phyloP scores from a whole-genome alignment of 2,329 filamentous ascomycete genomes.

The Nannizziopsis barbatae region DNA sequence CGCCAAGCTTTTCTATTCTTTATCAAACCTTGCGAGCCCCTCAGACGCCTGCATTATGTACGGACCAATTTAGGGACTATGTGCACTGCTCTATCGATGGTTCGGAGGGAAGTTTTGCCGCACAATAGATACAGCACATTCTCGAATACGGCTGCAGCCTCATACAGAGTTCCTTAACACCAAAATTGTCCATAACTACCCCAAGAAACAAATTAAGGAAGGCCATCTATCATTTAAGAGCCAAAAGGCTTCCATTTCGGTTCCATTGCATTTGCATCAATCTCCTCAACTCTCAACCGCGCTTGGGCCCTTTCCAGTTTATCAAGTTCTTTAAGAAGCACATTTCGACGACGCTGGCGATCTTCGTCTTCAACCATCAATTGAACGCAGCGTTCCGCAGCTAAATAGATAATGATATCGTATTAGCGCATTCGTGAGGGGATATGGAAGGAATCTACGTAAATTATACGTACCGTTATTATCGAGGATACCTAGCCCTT shows the following conservation, averaged over 20 bases:
- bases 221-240: no score
- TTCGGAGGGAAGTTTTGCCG: no score
- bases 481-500: conserved; percentile 22
- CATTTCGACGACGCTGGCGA: conserved; percentile 24
- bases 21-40: no score
- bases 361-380: conserved; percentile 31
- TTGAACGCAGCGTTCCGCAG: conserved; percentile 25
- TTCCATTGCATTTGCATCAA: not conserved
- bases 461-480: conserved; percentile 22
- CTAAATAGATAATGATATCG: conserved; percentile 16
- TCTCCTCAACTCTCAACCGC: conserved; percentile 14
- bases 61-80: no score
- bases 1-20: no score
- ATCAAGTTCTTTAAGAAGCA: conserved; percentile 24
- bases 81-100: no score
- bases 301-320: conserved; percentile 28
- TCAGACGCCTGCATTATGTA: no score
- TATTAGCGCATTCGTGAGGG: not conserved
- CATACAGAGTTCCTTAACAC: no score
- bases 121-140: no score
- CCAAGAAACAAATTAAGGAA: no score
- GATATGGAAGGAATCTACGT: not conserved
- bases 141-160: no score
- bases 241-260: not conserved
- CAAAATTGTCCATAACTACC: no score